phyloP scores from a whole-genome alignment of 2,329 filamentous ascomycete species.

The Pseudogymnoascus sp. region DNA sequence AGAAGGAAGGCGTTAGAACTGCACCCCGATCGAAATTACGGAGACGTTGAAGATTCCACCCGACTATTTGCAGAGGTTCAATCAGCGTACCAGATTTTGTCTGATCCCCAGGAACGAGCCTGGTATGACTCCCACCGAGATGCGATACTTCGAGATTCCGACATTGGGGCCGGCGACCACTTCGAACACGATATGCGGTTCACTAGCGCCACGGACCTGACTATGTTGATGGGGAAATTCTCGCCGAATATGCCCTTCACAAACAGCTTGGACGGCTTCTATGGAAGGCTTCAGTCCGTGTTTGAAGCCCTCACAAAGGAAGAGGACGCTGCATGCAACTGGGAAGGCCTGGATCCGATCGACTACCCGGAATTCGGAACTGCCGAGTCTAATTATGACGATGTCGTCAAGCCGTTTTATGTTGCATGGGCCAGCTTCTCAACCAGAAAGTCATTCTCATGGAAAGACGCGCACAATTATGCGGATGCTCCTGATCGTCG shows the following conservation, averaged over 20 bases:
- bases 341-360: conserved; percentile 52
- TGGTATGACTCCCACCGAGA: conserved; percentile 97
- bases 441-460: conserved; percentile 79
- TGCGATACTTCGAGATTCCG: conserved; percentile 61
- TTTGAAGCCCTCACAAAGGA: conserved; percentile 78
- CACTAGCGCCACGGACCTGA: conserved; percentile 75
- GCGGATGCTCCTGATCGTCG: conserved; percentile 83
- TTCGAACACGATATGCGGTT: conserved; percentile 65
- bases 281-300: conserved; percentile 65
- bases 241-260: conserved; percentile 71
- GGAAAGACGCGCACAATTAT: conserved; percentile 79
- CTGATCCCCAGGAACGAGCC: conserved; percentile 87
- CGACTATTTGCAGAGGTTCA: conserved; percentile 85
- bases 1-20: conserved; percentile 83
- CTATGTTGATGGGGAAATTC: conserved; percentile 72
- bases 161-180: conserved; percentile 37
- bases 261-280: conserved; percentile 78
- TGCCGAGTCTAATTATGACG: conserved; percentile 68
- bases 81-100: conserved; percentile 90
- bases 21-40: conserved; percentile 89
- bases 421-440: conserved; percentile 71
- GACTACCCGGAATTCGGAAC: conserved; percentile 80
- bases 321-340: conserved; percentile 68
- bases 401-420: conserved; percentile 76
- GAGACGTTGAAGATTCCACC: conserved; percentile 77